Conservation (phyloP, 192 early-diverging fungal genomes). For the Coemansia sp. region DNA sequence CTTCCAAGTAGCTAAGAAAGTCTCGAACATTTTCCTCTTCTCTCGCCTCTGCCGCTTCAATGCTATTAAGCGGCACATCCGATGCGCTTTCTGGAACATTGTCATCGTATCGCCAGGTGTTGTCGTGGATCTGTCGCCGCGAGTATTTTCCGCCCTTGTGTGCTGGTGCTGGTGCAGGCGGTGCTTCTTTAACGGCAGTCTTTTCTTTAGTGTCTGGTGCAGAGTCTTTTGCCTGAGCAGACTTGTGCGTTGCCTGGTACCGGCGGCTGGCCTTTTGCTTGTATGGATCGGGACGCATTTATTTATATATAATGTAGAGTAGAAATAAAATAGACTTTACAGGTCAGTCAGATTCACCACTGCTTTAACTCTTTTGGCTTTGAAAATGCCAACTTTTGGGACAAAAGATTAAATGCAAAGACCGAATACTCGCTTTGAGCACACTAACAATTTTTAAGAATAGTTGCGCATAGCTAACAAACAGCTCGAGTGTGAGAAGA, state of each 20-base stretch:
- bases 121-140: conserved; percentile 26
- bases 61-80: conserved; percentile 1
- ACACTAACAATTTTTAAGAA: too few relatives aligned
- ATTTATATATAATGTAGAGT: not conserved
- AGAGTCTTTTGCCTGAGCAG: not conserved
- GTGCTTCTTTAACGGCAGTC: not conserved
- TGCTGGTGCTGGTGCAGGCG: not conserved
- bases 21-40: conserved; percentile 26
- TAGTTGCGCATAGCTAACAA: too few relatives aligned
- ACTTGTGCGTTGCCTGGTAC: conserved; percentile 26
- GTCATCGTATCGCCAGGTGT: conserved; percentile 25
- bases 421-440: not conserved
- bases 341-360: not conserved
- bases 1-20: conserved; percentile 33
- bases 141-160: conserved; percentile 11
- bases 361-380: not conserved
- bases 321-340: not conserved
- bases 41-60: conserved; percentile 12
- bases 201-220: not conserved
- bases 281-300: conserved; percentile 49
- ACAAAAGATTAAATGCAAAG: not conserved
- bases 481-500: too few relatives aligned
- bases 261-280: conserved; percentile 51
- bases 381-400: not conserved
- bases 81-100: not conserved